These are phyloP conservation scores for Boletus barrowsii DNA, from an alignment of 768 basidiomycete genomes.

Conservation along the genomic window DNA sequence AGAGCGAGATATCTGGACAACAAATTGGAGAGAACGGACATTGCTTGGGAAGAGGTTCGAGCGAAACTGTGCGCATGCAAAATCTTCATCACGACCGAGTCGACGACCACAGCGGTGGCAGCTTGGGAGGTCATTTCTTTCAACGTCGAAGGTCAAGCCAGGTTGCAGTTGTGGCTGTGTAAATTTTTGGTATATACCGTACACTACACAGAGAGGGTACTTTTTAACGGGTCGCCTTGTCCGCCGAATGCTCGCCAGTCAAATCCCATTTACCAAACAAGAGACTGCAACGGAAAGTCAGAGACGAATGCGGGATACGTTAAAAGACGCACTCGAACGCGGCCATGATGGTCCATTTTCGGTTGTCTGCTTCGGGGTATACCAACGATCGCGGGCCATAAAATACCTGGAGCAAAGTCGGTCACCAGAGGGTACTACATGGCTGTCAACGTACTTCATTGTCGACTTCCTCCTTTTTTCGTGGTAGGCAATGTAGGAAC, in stretches of 20 bases:
- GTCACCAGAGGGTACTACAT: background rate
- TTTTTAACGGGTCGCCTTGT: conserved; percentile 7
- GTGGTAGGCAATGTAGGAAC: conserved; percentile 94
- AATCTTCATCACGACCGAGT: conserved; percentile 63
- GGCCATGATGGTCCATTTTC: conserved; percentile 96
- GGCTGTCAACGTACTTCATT: conserved; percentile 63
- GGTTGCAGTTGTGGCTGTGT: conserved; percentile 3
- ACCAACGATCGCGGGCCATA: conserved; percentile 90
- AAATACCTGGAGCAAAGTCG: conserved; percentile 59
- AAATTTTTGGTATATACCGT: background rate
- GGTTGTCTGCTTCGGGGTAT: conserved; percentile 93
- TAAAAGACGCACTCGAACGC: conserved; percentile 70
- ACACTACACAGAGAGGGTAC: no score
- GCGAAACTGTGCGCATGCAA: conserved; percentile 78
- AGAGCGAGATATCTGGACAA: conserved; percentile 71
- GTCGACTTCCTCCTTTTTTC: conserved; percentile 91
- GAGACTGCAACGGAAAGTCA: conserved; percentile 17
- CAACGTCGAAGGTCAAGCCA: background rate
- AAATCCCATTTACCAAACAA: conserved; percentile 49
- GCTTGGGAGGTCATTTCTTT: conserved; percentile 33
- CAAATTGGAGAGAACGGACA: conserved; percentile 68
- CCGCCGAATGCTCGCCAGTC: conserved; percentile 17
- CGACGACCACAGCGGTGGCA: conserved; percentile 58
- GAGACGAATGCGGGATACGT: background rate
- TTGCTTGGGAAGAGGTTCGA: conserved; percentile 70